These are phyloP conservation scores for Barnettozyma pratensis DNA, from an alignment of 805 yeast species.

Conservation along the genomic window DNA sequence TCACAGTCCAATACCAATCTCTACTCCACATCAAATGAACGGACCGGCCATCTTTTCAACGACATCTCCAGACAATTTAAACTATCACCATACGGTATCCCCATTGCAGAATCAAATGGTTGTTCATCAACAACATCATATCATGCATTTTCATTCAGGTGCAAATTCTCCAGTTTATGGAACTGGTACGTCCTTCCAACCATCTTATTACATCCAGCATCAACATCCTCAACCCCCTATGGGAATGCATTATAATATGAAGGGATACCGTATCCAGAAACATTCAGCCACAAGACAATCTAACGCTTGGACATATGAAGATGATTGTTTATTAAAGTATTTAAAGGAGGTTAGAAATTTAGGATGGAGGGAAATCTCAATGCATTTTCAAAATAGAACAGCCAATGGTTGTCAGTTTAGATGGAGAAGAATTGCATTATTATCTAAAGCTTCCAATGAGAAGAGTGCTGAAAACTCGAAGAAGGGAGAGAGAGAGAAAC, in stretches of 20 bases:
- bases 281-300: conserved; percentile 17
- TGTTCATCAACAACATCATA: not conserved
- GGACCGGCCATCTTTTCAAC: too few species aligned
- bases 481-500: not conserved
- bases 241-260: not conserved
- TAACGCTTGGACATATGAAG: conserved; percentile 59
- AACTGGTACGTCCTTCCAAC: too few species aligned
- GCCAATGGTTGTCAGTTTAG: conserved; percentile 76
- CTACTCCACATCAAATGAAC: too few species aligned
- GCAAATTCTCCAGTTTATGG: too few species aligned
- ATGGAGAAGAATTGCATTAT: conserved; percentile 49
- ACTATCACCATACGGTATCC: too few species aligned
- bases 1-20: not conserved
- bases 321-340: conserved; percentile 53
- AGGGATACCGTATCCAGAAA: conserved; percentile 13
- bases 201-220: too few species aligned
- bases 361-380: conserved; percentile 74
- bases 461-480: not conserved
- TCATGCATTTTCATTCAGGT: too few species aligned
- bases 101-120: too few species aligned
- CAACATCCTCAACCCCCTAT: not conserved
- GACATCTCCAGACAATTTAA: too few species aligned
- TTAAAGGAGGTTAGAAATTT: conserved; percentile 63
- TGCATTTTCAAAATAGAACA: conserved; percentile 62
- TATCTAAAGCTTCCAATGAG: conserved; percentile 5